These are phyloP conservation scores for Lachnellula cervina DNA, from an alignment of 2,329 filamentous ascomycete genomes.

Conservation along the genomic window DNA sequence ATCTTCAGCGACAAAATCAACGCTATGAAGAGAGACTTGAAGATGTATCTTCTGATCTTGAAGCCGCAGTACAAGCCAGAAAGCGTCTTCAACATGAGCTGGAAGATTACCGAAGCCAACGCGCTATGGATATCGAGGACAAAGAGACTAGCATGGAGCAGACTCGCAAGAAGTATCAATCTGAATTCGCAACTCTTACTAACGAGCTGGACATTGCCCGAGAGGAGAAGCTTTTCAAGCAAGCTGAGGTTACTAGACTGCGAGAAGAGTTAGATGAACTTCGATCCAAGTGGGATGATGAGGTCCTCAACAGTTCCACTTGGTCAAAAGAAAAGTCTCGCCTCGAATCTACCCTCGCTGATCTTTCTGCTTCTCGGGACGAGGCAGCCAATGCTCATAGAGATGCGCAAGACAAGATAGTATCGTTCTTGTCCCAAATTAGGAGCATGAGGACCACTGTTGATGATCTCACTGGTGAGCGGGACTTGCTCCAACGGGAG, in stretches of 20 bases:
- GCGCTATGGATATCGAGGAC: constrained; percentile 94
- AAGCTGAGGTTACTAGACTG: constrained; percentile 78
- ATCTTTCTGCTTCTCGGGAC: constrained; percentile 85
- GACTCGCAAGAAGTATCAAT: constrained; percentile 94
- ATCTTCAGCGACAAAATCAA: constrained; percentile 84
- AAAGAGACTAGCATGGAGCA: constrained; percentile 96
- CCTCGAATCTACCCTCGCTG: constrained; percentile 81
- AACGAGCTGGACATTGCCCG: constrained; percentile 92
- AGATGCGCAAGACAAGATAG: constrained; percentile 89
- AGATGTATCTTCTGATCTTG: constrained; percentile 84
- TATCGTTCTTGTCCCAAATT: constrained; percentile 84
- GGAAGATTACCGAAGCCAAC: constrained; percentile 92
- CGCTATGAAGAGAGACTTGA: constrained; percentile 87
- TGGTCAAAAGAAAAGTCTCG: constrained; percentile 98
- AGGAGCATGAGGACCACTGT: constrained; percentile 75
- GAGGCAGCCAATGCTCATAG: constrained; percentile 92
- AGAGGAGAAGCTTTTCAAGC: constrained; percentile 80
- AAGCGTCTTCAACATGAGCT: constrained; percentile 94
- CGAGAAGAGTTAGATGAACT: constrained; percentile 96
- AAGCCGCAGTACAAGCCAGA: constrained; percentile 80
- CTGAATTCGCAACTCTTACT: constrained; percentile 81
- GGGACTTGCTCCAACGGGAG: constrained; percentile 78
- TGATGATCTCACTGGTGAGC: constrained; percentile 80
- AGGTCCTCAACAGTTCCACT: constrained; percentile 93
- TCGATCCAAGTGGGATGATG: constrained; percentile 95